Percentiles rank a stretch among this genome's conserved stretches.
phyloP scores from a whole-genome alignment of 441 rosid species.

The Bruguiera hainesii region DNA sequence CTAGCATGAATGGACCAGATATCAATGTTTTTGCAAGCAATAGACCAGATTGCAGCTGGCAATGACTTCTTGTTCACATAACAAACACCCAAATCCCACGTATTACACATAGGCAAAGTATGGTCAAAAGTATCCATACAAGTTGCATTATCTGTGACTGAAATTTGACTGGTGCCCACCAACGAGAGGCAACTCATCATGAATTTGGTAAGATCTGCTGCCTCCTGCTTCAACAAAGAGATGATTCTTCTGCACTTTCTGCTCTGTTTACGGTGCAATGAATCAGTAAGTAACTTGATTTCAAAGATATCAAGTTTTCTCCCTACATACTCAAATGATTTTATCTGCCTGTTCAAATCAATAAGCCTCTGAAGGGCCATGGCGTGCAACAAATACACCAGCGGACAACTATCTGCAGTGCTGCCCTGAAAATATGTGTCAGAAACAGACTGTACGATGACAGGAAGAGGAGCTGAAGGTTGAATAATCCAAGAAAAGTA shows the following conservation, averaged over 20 bases:
- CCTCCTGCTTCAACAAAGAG: conserved; percentile 61
- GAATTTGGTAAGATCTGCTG: conserved; percentile 60
- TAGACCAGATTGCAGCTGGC: conserved; percentile 74
- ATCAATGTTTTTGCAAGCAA: conserved; percentile 72
- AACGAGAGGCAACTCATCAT: conserved; percentile 45
- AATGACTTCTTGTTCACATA: conserved; percentile 52
- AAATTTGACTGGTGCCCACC: conserved; percentile 31
- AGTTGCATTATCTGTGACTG: conserved; percentile 25
- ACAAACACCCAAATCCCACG: conserved; percentile 55
- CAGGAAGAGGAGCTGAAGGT: conserved; percentile 66
- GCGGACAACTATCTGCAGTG: conserved; percentile 44
- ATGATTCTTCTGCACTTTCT: conserved; percentile 49
- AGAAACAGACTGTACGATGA: conserved; percentile 51
- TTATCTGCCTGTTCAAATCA: conserved; percentile 81
- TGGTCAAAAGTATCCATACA: conserved; percentile 15
- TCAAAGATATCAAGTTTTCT: conserved; percentile 40
- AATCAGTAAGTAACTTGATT: conserved; percentile 40
- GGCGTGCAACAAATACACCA: conserved; percentile 54
- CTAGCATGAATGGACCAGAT: conserved; percentile 73
- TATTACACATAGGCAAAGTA: conserved; percentile 31
- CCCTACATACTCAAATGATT: conserved; percentile 57
- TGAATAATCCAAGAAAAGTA: conserved; percentile 76
- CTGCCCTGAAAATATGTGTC: conserved; percentile 40
- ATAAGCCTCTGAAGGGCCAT: conserved; percentile 82
- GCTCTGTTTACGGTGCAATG: conserved; percentile 28